Evolutionary conservation across 805 yeast genomes (phyloP).

Genomic region (Sugiyamaella smithiae): DNA sequence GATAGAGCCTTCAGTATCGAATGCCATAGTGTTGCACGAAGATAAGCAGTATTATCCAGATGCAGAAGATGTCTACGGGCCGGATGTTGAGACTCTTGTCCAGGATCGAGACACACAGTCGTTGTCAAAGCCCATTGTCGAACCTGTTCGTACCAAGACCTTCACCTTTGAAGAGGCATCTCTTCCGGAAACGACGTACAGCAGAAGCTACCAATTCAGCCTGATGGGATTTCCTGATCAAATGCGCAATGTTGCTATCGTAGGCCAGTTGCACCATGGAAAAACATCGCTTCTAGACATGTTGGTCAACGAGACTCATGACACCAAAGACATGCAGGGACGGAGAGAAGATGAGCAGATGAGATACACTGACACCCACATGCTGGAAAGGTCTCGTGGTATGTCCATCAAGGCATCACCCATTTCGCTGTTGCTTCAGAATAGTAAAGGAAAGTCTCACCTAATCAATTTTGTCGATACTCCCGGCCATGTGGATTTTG

Average conservation of each 20-base stretch:
- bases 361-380: constrained; percentile 69
- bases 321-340: constrained; percentile 31
- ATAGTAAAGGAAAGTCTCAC: constrained; percentile 51
- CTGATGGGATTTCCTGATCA: constrained; percentile 55
- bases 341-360: constrained; percentile 44
- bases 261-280: constrained; percentile 84
- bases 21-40: constrained; percentile 42
- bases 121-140: constrained; percentile 61
- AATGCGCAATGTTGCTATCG: constrained; percentile 68
- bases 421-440: constrained; percentile 56
- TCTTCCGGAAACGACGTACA: constrained; percentile 59
- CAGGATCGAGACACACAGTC: constrained; percentile 53
- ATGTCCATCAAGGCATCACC: constrained; percentile 63
- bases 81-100: constrained; percentile 63
- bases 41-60: constrained; percentile 45
- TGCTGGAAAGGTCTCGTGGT: constrained; percentile 68
- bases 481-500: constrained; percentile 89
- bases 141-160: constrained; percentile 44
- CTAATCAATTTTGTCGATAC: constrained; percentile 71
- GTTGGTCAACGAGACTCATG: constrained; percentile 65
- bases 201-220: constrained; percentile 58
- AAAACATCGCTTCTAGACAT: constrained; percentile 76
- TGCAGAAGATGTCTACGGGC: constrained; percentile 50
- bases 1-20: constrained; percentile 21
- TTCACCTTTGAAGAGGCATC: constrained; percentile 49